Evolutionary conservation across 202 grass and related monocot genomes (phyloP).

Genomic region (Zizania palustris): DNA sequence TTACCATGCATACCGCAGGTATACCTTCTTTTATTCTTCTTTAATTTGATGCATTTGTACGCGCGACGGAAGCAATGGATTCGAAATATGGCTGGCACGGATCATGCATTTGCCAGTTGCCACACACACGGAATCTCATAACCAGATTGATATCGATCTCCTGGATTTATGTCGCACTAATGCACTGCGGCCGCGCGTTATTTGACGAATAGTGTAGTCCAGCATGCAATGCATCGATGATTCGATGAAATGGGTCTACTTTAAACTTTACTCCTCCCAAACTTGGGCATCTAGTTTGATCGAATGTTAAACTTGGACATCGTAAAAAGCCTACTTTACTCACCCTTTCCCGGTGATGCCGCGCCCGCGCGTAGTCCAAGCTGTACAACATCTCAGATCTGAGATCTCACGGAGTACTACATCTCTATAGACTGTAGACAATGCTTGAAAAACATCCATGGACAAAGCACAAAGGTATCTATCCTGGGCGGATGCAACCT

Average conservation of each 20-base stretch:
- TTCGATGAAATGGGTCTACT: neutral
- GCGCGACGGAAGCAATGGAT: no score
- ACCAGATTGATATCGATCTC: conserved; percentile 35
- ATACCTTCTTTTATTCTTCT: neutral
- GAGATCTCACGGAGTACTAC: no score
- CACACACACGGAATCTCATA: conserved; percentile 20
- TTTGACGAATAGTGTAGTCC: no score
- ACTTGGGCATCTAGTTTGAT: neutral
- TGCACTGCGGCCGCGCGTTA: no score
- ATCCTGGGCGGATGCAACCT: no score
- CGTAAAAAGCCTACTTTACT: neutral
- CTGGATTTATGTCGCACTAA: conserved; percentile 30
- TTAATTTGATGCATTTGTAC: no score
- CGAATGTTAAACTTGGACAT: neutral
- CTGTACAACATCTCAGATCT: no score
- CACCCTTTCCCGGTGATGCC: neutral
- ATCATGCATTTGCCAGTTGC: neutral
- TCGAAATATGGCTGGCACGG: neutral
- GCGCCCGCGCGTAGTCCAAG: no score
- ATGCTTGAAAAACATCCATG: no score
- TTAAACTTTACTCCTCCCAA: neutral
- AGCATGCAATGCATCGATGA: neutral
- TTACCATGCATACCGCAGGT: conserved; percentile 43
- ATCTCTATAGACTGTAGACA: no score
- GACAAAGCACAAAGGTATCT: no score